Evolutionary conservation across 2,329 filamentous ascomycete species (phyloP), one percentile per base, ranked within the genome.

Genomic region (Verticillium nubilum): DNA sequence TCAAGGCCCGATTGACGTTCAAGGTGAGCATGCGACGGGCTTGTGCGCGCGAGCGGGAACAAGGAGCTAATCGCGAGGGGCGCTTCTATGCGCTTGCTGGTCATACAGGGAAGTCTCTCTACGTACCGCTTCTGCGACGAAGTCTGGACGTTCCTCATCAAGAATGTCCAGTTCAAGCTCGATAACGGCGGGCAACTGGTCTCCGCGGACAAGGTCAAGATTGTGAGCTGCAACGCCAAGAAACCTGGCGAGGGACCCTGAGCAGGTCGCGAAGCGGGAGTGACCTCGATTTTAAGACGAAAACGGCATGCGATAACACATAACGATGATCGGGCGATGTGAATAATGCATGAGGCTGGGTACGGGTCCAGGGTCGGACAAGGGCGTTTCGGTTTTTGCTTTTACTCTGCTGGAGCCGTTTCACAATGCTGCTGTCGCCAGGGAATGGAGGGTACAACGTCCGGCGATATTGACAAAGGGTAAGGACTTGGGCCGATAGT

Each of bases 41-140:
- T 23, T 10, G 26, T 53, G 52, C 27, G 26, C 27, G 25, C 17
- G 52, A 26, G 52, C 25, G 17, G 25, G 10, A 53, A 27, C 52
- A 19, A 28, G 13, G 52, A 31, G 52, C 52, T 53, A 53, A 53
- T 28, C 52, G 15, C 26, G 52, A 29, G 52, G 52, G 52, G 52
- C 52, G 52, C 52, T 29, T 25, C 52, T 53, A 28, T 53, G 52
- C 52, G 52, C 29, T 31, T 23, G 28, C 31, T 26, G 19, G n/a
- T 27, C 5, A 5, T 29, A 60, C 68, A 97, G 94, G 95, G 95
- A 54, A 95, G 96, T 72, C 87, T 99, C 64, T 93, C 98, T 73
- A 98, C 95, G 17, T 99, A 99, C 80, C 90, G 95, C 67, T 99
- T 99, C 83, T 99, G 95, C 80, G 95, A 99, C 77, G 95, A 99